Base-by-base conservation (phyloP, 306 rosid genomes). In the Cucurbita maxima region DNA sequence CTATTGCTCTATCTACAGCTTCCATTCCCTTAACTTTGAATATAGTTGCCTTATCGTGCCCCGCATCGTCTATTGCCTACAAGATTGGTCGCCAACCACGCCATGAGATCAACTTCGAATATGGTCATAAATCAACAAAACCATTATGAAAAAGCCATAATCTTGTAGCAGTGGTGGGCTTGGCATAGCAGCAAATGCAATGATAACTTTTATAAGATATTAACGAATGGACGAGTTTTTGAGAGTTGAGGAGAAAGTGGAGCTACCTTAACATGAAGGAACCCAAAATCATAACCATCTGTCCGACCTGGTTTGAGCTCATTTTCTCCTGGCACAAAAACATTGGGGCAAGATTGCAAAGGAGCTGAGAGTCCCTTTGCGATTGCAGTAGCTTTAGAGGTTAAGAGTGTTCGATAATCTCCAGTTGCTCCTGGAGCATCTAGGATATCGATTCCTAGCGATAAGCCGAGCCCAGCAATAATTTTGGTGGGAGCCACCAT, bases 401-500 rank as follows among this genome's bases (percentile, higher is more conserved):
- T 94, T 76, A 94, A 69, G 72, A 87, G 87, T 8, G 97, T 94
- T 76, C 96, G 84, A 69, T 94, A 94, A 82, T 94, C 98, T 73
- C 98, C 98, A 1, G 97, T 94, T 37, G 97, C 97, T 79, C 97
- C 97, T 25, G 95, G 96, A 76, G 97, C 98, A 75, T 90, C 98
- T 58, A 94, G 90, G 78, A 94, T 89, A 81, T 94, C 97, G 74
- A 94, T 89, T 79, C 91, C 95, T 45, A 94, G 95, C 52, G 98
- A 94, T 81, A 94, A 82, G 56, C 98, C 98, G 56, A 89, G 77
- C 76, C 98, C 97, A 75, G 98, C 97, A 38, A 94, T 94, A 78
- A 94, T 90, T 84, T 94, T 94, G 16, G 98, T 90, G 58, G 97
- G 98, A 78, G 98, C 98, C 30, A 94, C 98, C 98, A 90, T 90